Evolutionary conservation across 2,329 filamentous ascomycete genomes (phyloP), one percentile per base, ranked within the genome.

Genomic region (Stagonosporopsis rhizophila): DNA sequence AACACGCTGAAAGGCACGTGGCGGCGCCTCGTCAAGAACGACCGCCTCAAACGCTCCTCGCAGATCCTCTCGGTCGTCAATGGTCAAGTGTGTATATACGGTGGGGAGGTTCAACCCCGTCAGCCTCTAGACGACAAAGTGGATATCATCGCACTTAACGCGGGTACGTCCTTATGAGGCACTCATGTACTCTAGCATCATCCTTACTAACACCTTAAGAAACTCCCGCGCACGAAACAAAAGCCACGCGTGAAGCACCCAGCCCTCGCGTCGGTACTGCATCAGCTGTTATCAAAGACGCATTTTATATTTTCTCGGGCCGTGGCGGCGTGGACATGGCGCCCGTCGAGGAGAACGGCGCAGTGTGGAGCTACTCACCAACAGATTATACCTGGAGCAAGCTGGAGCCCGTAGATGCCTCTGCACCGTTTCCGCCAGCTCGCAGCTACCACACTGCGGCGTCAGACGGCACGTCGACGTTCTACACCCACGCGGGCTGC

Each of bases 241-340:
- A 64, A 32, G 60, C 64, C 17, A n/a, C 53, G 19, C 46, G 67
- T 22, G 12, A 59, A 28, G 81, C 89, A 0, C 91, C 91, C 0
- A 75, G 80, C 1, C 82, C 90, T 2, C 85, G 92, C 19, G 85
- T 93, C 2, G 92, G 92, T 19, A 85, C 91, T 63, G 88, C 91
- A 30, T 85, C 88, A 0, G 84, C 88, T 12, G 82, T 86, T 1
- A 84, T 95, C 55, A 83, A 87, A 55, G 82, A 83, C 40, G 87
- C 86, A 20, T 87, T 96, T 67, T 94, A 94, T 76, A 62, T 96
- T 38, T 96, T 93, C 75, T 92, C 91, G 44, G 92, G 92, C 9
- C 87, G 90, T 40, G 88, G 89, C 30, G 89, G 89, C 0, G 76
- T 81, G 3, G 86, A 85, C 25, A 88, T 90, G 84, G 79, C 83